Evolutionary conservation across 768 basidiomycete species (phyloP).

Genomic region (Hypholoma fasciculare): DNA sequence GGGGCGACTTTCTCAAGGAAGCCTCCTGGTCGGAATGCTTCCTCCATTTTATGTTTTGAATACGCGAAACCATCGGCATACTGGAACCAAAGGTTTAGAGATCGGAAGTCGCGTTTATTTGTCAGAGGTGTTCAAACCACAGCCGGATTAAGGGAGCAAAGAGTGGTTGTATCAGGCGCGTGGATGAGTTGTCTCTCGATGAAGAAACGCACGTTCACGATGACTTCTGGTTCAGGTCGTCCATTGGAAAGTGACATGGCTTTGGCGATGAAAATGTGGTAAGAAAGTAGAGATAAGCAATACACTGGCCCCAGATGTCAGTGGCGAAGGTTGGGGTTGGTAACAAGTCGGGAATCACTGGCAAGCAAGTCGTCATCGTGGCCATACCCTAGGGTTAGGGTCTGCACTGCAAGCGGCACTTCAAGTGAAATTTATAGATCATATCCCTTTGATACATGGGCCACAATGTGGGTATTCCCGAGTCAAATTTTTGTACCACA

Average conservation of each 20-base stretch:
- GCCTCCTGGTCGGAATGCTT: slow-evolving; percentile 56
- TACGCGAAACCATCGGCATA: slow-evolving; percentile 68
- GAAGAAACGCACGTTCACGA: slow-evolving; percentile 53
- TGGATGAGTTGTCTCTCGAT: neutral
- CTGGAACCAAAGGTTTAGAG: slow-evolving; percentile 27
- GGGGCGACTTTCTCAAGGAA: slow-evolving; percentile 56
- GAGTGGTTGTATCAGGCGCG: neutral
- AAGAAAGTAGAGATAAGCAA: neutral
- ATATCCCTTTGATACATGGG: no score
- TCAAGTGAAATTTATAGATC: no score
- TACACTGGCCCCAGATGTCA: neutral
- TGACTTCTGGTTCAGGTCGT: slow-evolving; percentile 64
- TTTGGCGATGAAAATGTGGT: neutral
- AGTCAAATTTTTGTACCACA: no score
- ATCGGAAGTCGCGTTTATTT: neutral
- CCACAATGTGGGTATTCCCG: no score
- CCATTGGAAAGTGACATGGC: slow-evolving; percentile 46
- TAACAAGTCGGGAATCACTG: neutral
- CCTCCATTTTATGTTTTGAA: slow-evolving; percentile 66
- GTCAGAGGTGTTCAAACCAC: neutral
- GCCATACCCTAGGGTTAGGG: neutral
- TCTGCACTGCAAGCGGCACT: no score
- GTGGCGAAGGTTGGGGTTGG: neutral
- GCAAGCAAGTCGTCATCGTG: neutral
- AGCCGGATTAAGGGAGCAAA: neutral